Evolutionary conservation across 106 monocot species (phyloP).

Genomic region (Acorus calamus): DNA sequence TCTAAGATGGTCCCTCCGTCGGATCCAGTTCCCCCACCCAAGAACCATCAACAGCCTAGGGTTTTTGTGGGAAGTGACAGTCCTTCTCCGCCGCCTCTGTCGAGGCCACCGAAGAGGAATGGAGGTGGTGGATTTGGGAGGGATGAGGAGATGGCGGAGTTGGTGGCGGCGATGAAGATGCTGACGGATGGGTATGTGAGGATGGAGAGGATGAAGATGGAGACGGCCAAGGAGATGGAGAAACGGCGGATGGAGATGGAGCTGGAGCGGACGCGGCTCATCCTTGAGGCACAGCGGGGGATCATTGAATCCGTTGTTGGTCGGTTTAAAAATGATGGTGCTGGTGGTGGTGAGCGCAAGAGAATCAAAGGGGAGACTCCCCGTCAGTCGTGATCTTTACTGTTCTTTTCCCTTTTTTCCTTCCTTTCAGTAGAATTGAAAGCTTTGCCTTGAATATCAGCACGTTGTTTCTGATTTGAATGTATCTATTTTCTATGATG

Average conservation of each 20-base stretch:
- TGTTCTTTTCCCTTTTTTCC: too few relatives aligned
- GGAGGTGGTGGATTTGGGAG: constrained; percentile 10
- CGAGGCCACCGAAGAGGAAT: constrained; percentile 3
- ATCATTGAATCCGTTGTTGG: constrained; percentile 50
- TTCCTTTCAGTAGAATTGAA: too few relatives aligned
- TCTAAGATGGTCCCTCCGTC: too few relatives aligned
- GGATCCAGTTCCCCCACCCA: too few relatives aligned
- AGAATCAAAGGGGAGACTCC: too few relatives aligned
- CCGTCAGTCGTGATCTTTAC: too few relatives aligned
- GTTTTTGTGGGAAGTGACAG: background rate
- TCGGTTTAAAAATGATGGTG: too few relatives aligned
- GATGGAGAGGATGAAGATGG: constrained; percentile 95
- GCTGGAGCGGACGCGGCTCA: constrained; percentile 74
- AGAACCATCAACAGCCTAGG: too few relatives aligned
- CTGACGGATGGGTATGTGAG: constrained; percentile 81
- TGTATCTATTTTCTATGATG: too few relatives aligned
- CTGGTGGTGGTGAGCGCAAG: too few relatives aligned
- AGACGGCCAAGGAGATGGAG: constrained; percentile 73
- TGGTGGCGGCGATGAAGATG: constrained; percentile 53
- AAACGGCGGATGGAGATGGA: constrained; percentile 85
- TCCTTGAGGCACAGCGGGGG: constrained; percentile 58
- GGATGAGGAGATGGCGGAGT: constrained; percentile 5
- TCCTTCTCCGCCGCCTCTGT: background rate
- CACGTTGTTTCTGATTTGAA: too few relatives aligned
- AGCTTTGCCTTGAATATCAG: too few relatives aligned